Evolutionary conservation across 1,284 basidiomycete genomes (phyloP), one percentile per base, ranked within the genome.

Genomic region (Sporisorium iseilematis-ciliati): DNA sequence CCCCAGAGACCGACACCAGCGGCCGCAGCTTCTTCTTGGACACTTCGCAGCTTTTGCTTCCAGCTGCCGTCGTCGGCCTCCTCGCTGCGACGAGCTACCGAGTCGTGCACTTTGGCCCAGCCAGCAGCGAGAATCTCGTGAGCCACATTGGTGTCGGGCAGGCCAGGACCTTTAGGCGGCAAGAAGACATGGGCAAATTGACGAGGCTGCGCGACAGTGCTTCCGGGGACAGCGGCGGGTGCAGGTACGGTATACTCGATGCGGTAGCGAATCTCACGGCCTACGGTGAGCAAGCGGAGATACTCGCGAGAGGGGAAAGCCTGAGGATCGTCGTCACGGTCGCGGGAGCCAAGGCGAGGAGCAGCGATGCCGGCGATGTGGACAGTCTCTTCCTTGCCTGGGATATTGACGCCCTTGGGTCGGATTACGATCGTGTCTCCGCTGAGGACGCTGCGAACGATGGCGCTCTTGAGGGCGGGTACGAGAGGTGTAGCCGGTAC

Each of bases 251-350:
- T 91, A 86, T 93, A 92, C 26, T 89, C 89, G 11, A 92, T 90
- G 14, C 89, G 88, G 86, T 94, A 95, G 1, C 90, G 88, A 81
- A 95, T 89, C 86, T 95, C 91, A 84, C 96, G 95, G 75, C 95
- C 95, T 57, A 98, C 93, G 20, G 91, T 88, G 57, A 94, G 87
- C 41, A 90, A 87, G 53, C 95, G 91, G 41, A 98, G 88, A 86
- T 91, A 97, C 87, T 98, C 96, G 81, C 96, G 91, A 45, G 94
- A 91, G 83, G 95, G 92, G 84, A 92, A 97, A 5, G 95, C 93
- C 89, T 92, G 94, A 10, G 92, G 90, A 92, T 82, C 80, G 53
- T 82, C 81, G n/a, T 81, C 80, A 2, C 81, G 65, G 11, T 82
- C 81, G 31, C 81, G 75, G 20, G 70, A 77, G 23, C 81, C 81